These are phyloP conservation scores for Yamadazyma sp. DNA, from an alignment of 1,139 yeast species.

Conservation along the genomic window DNA sequence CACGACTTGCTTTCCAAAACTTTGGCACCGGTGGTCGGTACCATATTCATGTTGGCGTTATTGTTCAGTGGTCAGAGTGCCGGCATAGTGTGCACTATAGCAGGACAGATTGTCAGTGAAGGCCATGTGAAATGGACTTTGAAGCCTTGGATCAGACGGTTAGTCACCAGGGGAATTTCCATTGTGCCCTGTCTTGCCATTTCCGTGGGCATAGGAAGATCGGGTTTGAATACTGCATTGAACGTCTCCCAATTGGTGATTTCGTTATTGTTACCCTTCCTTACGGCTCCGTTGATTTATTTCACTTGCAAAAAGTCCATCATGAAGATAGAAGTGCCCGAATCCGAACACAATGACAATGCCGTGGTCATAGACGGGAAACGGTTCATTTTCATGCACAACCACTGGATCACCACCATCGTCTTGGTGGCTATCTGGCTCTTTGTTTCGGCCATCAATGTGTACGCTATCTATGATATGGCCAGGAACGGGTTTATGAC, in stretches of 20 bases:
- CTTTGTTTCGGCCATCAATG: conserved; percentile 61
- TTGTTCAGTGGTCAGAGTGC: conserved; percentile 80
- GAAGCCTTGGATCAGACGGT: conserved; percentile 70
- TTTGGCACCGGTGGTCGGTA: conserved; percentile 69
- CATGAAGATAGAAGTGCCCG: conserved; percentile 53
- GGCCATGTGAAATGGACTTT: conserved; percentile 76
- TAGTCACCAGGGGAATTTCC: conserved; percentile 69
- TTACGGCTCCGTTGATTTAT: conserved; percentile 76
- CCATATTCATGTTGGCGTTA: conserved; percentile 71
- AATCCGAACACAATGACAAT: conserved; percentile 15
- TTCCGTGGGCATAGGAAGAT: conserved; percentile 60
- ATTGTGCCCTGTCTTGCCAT: conserved; percentile 70
- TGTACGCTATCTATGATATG: conserved; percentile 68
- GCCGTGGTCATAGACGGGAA: conserved; percentile 7
- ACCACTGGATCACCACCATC: conserved; percentile 56
- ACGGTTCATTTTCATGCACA: conserved; percentile 51
- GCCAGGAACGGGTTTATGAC: conserved; percentile 40
- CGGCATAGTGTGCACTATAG: conserved; percentile 82
- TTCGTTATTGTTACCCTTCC: conserved; percentile 68
- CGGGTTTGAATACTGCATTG: conserved; percentile 62
- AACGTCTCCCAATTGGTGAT: conserved; percentile 78
- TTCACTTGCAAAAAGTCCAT: conserved; percentile 64
- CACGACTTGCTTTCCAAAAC: conserved; percentile 60
- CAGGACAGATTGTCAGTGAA: conserved; percentile 80
- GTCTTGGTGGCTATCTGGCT: conserved; percentile 58